Evolutionary conservation across 495 filamentous ascomycete genomes (phyloP).

Genomic region (Penicillium argentinense): DNA sequence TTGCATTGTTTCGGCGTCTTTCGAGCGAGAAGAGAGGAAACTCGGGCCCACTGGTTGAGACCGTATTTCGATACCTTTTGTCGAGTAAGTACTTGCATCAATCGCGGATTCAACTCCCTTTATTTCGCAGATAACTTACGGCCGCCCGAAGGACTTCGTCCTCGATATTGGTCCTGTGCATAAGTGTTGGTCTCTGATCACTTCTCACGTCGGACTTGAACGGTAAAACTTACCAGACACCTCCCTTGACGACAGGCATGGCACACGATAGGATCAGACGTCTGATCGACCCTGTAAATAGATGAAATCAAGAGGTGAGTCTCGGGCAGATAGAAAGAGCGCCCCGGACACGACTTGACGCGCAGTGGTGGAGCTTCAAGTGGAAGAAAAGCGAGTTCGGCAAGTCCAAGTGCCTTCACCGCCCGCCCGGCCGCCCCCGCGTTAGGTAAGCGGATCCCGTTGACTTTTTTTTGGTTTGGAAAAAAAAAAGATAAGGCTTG

Average conservation of each 20-base stretch:
- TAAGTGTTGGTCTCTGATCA: conserved; percentile 29
- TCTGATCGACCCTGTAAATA: background rate
- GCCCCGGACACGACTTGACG: conserved; percentile 18
- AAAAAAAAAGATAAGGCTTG: conserved; percentile 24
- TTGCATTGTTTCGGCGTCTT: conserved; percentile 99
- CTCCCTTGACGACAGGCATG: conserved; percentile 98
- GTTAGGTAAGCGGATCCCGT: conserved; percentile 36
- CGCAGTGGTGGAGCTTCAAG: conserved; percentile 15
- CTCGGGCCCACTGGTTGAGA: conserved; percentile 98
- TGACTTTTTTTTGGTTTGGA: conserved; percentile 12
- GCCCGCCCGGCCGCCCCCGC: conserved; percentile 30
- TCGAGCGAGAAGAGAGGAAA: conserved; percentile 92
- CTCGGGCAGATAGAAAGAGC: conserved; percentile 15
- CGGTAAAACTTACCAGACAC: conserved; percentile 78
- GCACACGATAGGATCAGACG: conserved; percentile 16
- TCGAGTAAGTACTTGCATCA: conserved; percentile 19
- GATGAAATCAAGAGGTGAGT: background rate
- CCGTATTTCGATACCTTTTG: conserved; percentile 86
- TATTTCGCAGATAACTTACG: conserved; percentile 25
- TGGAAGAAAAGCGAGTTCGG: conserved; percentile 25
- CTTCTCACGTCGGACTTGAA: background rate
- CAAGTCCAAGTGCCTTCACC: conserved; percentile 17
- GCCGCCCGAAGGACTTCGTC: conserved; percentile 97
- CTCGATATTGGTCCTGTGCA: conserved; percentile 71
- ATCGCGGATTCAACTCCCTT: background rate